Conservation (phyloP, 768 basidiomycete genomes). For the Clitopilus hobsonii region DNA sequence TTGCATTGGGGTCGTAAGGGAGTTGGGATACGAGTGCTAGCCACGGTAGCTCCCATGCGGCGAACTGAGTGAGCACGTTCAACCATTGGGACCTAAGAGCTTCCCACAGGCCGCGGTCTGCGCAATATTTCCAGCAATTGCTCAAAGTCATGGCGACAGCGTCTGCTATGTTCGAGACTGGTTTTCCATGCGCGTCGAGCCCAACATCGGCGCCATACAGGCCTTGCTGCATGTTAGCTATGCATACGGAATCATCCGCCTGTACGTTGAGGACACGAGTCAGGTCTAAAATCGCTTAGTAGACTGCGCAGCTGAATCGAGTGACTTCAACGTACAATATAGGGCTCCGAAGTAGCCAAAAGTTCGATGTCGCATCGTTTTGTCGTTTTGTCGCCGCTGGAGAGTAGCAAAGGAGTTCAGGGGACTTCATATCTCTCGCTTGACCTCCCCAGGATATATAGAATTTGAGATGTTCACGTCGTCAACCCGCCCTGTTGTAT, state of each 20-base stretch:
- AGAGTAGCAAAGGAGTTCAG: too few species aligned
- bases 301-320: background rate
- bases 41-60: conserved; percentile 44
- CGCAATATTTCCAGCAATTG: conserved; percentile 22
- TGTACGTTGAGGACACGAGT: too few species aligned
- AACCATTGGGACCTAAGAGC: conserved; percentile 24
- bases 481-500: background rate
- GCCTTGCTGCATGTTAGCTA: conserved; percentile 13
- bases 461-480: background rate
- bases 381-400: background rate
- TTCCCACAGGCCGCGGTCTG: conserved; percentile 13
- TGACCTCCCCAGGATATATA: too few species aligned
- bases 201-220: conserved; percentile 12
- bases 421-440: too few species aligned
- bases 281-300: too few species aligned
- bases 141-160: conserved; percentile 24
- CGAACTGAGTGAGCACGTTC: conserved; percentile 31
- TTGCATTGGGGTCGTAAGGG: conserved; percentile 35
- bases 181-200: conserved; percentile 21
- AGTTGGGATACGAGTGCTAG: conserved; percentile 45
- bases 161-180: conserved; percentile 12
- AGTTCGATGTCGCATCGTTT: background rate
- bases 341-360: background rate
- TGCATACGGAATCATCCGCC: conserved; percentile 12
- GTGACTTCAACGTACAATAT: background rate